A percentile compares a stretch with the other conserved stretches of the same genome.
phyloP scores from a whole-genome alignment of 2,329 filamentous ascomycete genomes.

The Fusarium sp. region DNA sequence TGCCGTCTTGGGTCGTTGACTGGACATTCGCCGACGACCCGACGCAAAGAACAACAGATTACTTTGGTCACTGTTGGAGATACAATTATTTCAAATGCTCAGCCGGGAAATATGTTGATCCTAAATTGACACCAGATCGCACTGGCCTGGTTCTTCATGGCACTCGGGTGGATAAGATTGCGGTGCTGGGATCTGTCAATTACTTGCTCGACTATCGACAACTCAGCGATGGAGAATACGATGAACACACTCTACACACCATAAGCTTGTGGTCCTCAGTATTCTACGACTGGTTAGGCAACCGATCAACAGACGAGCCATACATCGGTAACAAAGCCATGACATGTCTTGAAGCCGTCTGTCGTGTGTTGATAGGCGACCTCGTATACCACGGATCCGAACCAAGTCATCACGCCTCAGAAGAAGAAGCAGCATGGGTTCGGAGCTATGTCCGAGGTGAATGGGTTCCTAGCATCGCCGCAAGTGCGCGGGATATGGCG shows the following conservation, averaged over 20 bases:
- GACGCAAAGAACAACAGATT: not conserved
- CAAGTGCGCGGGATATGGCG: not conserved
- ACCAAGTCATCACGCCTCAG: not conserved
- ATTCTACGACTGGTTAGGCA: not conserved
- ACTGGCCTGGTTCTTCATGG: not conserved
- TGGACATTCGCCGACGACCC: not conserved
- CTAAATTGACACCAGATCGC: not conserved
- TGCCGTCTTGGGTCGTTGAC: not conserved
- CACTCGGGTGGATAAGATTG: not conserved
- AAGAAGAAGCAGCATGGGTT: not conserved
- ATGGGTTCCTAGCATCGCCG: not conserved
- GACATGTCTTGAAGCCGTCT: not conserved
- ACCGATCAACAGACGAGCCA: not conserved
- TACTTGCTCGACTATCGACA: not conserved
- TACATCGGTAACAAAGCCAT: not conserved
- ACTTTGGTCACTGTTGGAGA: not conserved
- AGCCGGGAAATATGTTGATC: not conserved
- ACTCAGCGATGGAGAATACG: not conserved
- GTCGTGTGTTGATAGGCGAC: not conserved
- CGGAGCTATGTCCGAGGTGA: not conserved
- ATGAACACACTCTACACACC: not conserved
- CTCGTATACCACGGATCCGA: not conserved
- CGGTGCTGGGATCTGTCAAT: not conserved
- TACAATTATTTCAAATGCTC: not conserved
- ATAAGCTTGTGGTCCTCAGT: not conserved